Conservation (phyloP, 768 basidiomycete genomes). For the Phylloporus scabripes region DNA sequence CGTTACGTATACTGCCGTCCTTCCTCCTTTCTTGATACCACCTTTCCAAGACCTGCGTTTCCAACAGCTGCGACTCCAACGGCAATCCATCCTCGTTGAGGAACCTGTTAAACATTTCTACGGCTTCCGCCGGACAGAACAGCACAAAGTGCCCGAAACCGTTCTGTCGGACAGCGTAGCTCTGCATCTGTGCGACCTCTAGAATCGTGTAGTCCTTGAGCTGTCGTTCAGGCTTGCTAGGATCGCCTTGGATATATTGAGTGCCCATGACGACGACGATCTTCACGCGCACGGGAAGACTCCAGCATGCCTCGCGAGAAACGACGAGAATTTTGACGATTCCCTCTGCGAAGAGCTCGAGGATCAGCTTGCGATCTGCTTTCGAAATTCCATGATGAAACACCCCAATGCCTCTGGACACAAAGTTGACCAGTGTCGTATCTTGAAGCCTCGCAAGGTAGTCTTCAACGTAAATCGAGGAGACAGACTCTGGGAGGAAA, state of each 20-base stretch:
- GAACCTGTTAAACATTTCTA: conserved; percentile 77
- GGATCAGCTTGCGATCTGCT: conserved; percentile 62
- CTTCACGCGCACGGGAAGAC: conserved; percentile 74
- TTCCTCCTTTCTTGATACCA: conserved; percentile 44
- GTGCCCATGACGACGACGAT: conserved; percentile 90
- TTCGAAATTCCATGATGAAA: conserved; percentile 70
- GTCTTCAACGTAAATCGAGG: conserved; percentile 53
- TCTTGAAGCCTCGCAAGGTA: conserved; percentile 59
- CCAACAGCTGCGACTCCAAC: conserved; percentile 73
- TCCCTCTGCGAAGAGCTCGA: conserved; percentile 79
- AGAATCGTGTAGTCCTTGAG: conserved; percentile 73
- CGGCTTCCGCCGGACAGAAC: conserved; percentile 85
- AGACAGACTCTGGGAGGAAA: conserved; percentile 51
- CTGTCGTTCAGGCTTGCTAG: conserved; percentile 52
- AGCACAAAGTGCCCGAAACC: conserved; percentile 67
- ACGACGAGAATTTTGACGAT: conserved; percentile 75
- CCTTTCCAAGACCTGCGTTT: conserved; percentile 40
- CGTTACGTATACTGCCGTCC: conserved; percentile 39
- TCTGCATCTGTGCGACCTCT: conserved; percentile 90
- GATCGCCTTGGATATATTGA: conserved; percentile 62
- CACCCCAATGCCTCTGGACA: conserved; percentile 84
- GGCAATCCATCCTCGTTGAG: conserved; percentile 79
- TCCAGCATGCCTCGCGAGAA: conserved; percentile 84
- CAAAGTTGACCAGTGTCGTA: conserved; percentile 55
- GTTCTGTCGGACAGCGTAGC: conserved; percentile 65